Conservation (phyloP, 306 rosid species). For the Lathyrus sativus region DNA sequence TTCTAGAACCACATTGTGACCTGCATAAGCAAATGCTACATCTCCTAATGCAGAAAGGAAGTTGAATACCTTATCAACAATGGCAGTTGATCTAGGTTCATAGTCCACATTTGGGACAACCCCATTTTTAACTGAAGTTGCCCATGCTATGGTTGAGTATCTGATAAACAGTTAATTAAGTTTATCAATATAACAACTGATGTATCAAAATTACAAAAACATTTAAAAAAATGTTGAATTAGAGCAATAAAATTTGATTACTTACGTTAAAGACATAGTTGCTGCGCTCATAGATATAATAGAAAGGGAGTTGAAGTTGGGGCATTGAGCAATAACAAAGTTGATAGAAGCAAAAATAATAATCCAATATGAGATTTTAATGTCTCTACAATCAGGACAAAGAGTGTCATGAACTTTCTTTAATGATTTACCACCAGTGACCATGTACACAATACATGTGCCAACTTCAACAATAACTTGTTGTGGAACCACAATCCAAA, state of each 20-base stretch:
- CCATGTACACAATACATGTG: constrained; percentile 68
- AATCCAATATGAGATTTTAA: constrained; percentile 56
- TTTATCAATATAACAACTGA: too few species aligned
- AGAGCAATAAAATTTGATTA: background rate
- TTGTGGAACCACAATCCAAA: constrained; percentile 81
- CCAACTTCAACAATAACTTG: constrained; percentile 75
- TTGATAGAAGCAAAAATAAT: constrained; percentile 62
- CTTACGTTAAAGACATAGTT: constrained; percentile 67
- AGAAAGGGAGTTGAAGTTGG: constrained; percentile 72
- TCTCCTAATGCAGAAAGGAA: constrained; percentile 74
- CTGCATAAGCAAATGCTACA: constrained; percentile 90
- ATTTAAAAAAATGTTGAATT: too few species aligned
- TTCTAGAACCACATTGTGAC: constrained; percentile 84
- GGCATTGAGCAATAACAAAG: constrained; percentile 67
- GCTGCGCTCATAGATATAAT: constrained; percentile 69
- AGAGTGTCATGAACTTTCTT: constrained; percentile 61
- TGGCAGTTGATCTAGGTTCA: background rate
- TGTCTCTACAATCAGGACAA: constrained; percentile 49
- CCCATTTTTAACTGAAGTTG: constrained; percentile 52
- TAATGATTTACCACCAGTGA: constrained; percentile 75
- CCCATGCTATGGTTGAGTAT: constrained; percentile 88
- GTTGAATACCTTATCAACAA: constrained; percentile 39
- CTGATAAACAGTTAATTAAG: too few species aligned
- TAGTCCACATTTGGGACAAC: constrained; percentile 46
- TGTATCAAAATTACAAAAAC: too few species aligned